Base-by-base conservation (phyloP, 2,329 filamentous ascomycete species). In the Sclerotinia sclerotiorum region DNA sequence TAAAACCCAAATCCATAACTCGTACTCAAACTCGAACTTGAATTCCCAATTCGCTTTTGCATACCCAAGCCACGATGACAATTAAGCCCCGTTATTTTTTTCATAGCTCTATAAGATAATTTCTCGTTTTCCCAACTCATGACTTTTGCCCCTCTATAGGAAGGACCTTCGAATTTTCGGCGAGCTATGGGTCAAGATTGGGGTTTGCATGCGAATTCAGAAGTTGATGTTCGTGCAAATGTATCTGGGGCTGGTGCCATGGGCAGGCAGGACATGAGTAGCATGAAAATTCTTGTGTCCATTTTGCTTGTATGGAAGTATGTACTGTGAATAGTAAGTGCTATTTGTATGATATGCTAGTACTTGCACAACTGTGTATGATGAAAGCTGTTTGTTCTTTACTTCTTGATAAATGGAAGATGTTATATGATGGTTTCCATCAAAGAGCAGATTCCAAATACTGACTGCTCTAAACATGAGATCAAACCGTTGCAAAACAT, bases 1-100 rank as follows among this genome's bases (percentile, higher is more conserved):
- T 55, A 44, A 6, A 65, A 65, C 5, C 61, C 48, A 64, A 42
- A 54, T 21, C 48, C 17, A 64, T 64, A 52, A 64, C 48, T 64
- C 32, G 3, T 19, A 15, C 2, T 15, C 24, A 19, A 54, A 29
- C 2, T 17, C 17, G 17, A 21, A 21, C 8, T 54, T 7, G 7
- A 6, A 48, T 48, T 13, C 10, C 21, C 17, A 58, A 44, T 44
- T 24, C 21, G 27, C 10, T 35, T 39, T 11, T n/a, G 27, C 1
- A 49, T 62, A 6, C 44, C 58, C 21, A 35, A 21, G 17, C 44
- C 58, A 6, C 4, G 44, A 15, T 21, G 58, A 24, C 21, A 49
- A 21, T 24, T 62, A 13, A 62, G 29, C n/a, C 58, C 44, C 2
- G 21, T 49, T 1, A 62, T 7, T 11, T 44, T 35, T 29, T 49